Evolutionary conservation across 208 protist species (phyloP).

Genomic region (Tritrichomonas musculus): DNA sequence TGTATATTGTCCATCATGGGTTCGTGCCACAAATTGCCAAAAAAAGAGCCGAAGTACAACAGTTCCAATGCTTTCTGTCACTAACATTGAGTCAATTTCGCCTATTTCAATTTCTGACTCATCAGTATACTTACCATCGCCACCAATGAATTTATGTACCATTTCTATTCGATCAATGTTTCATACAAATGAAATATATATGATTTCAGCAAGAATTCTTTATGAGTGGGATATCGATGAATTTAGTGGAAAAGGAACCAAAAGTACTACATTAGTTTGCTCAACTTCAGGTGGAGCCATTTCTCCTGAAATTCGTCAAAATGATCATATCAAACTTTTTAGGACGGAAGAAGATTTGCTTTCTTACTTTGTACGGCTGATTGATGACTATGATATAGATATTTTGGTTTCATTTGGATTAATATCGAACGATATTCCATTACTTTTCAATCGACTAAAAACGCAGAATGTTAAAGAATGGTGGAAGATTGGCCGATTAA

Average conservation of each 20-base stretch:
- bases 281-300: not conserved
- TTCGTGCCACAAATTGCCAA: not conserved
- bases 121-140: not conserved
- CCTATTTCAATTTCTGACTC: not conserved
- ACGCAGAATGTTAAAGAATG: not conserved
- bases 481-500: not conserved
- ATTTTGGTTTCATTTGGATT: not conserved
- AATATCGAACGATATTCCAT: not conserved
- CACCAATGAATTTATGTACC: not conserved
- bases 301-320: not conserved
- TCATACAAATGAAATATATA: not conserved
- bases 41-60: not conserved
- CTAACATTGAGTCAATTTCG: not conserved
- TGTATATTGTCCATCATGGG: not conserved
- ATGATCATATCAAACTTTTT: not conserved
- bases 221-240: not conserved
- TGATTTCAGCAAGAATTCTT: not conserved
- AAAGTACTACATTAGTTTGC: not conserved
- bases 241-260: not conserved
- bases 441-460: not conserved
- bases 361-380: not conserved
- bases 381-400: constrained; percentile 26
- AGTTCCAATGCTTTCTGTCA: not conserved
- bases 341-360: not conserved
- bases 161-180: not conserved